A percentile compares a stretch with the other conserved stretches of the same genome.
phyloP scores from a whole-genome alignment of 805 yeast species.

The Yarrowia alimentaria region DNA sequence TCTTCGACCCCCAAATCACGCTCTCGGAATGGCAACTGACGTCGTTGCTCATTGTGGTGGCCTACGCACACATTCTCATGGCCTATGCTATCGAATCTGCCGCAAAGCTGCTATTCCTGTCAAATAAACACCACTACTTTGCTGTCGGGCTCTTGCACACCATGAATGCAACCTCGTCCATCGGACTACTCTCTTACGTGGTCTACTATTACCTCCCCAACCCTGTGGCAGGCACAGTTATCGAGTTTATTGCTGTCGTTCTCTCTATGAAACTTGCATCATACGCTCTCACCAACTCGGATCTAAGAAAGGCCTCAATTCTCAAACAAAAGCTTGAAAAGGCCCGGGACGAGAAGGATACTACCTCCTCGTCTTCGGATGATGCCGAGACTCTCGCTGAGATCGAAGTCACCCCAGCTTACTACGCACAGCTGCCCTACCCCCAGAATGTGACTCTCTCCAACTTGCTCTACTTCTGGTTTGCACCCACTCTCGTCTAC shows the following conservation, averaged over 20 bases:
- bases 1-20: slow-evolving; percentile 38
- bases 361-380: slow-evolving; percentile 15
- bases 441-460: slow-evolving; percentile 44
- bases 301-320: slow-evolving; percentile 42
- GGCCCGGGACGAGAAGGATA: slow-evolving; percentile 22
- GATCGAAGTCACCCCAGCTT: slow-evolving; percentile 38
- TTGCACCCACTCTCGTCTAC: slow-evolving; percentile 49
- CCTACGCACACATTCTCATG: slow-evolving; percentile 41
- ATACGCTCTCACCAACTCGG: slow-evolving; percentile 47
- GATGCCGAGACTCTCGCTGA: slow-evolving; percentile 30
- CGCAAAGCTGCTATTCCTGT: slow-evolving; percentile 31
- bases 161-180: slow-evolving; percentile 36
- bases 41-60: slow-evolving; percentile 34
- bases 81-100: slow-evolving; percentile 43
- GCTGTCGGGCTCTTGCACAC: slow-evolving; percentile 40
- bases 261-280: slow-evolving; percentile 45
- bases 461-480: slow-evolving; percentile 45
- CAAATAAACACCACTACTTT: slow-evolving; percentile 34
- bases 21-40: slow-evolving; percentile 17
- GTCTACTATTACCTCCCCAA: slow-evolving; percentile 43
- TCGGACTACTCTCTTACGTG: slow-evolving; percentile 37
- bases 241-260: slow-evolving; percentile 45
- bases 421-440: slow-evolving; percentile 41
- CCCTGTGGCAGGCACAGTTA: slow-evolving; percentile 47
- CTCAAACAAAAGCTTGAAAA: slow-evolving; percentile 14